phyloP scores from a whole-genome alignment of 2,329 filamentous ascomycete species.

The Shiraia bambusicola region DNA sequence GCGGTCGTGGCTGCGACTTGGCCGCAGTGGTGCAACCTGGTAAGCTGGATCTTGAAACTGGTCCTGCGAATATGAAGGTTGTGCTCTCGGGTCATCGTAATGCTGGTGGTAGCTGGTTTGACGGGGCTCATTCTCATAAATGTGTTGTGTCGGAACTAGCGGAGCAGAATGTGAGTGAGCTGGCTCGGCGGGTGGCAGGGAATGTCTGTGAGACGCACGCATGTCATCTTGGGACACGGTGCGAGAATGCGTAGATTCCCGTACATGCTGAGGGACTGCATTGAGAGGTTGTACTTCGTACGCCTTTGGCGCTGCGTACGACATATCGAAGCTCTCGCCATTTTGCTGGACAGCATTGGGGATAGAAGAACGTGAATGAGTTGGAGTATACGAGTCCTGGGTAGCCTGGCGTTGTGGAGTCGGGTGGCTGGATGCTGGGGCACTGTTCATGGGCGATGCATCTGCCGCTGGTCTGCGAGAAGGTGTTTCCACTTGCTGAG shows the following conservation, averaged over 20 bases:
- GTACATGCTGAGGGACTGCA: conserved; percentile 24
- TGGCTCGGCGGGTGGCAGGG: conserved; percentile 32
- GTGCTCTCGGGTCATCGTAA: conserved; percentile 11
- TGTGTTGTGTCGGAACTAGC: conserved; percentile 39
- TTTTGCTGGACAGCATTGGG: conserved; percentile 20
- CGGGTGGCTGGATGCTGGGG: conserved; percentile 21
- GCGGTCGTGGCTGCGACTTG: conserved; percentile 28
- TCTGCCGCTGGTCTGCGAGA: conserved; percentile 34
- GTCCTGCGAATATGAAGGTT: conserved; percentile 19
- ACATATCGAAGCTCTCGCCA: conserved; percentile 38
- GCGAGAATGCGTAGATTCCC: conserved; percentile 17
- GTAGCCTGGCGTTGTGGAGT: conserved; percentile 29
- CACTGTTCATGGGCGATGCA: conserved; percentile 21
- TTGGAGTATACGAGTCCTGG: conserved; percentile 25
- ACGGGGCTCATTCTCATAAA: conserved; percentile 22
- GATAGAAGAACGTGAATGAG: conserved; percentile 28
- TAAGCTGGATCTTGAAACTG: conserved; percentile 34
- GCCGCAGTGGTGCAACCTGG: conserved; percentile 39
- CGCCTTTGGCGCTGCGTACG: conserved; percentile 40
- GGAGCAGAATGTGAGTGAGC: conserved; percentile 51
- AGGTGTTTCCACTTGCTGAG: conserved; percentile 25
- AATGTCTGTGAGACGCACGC: conserved; percentile 22
- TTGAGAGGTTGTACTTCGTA: conserved; percentile 40
- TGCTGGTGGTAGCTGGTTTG: conserved; percentile 21
- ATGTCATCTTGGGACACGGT: conserved; percentile 35